Base-by-base conservation (phyloP, 2,329 filamentous ascomycete species). In the Herpotrichia juniperi region DNA sequence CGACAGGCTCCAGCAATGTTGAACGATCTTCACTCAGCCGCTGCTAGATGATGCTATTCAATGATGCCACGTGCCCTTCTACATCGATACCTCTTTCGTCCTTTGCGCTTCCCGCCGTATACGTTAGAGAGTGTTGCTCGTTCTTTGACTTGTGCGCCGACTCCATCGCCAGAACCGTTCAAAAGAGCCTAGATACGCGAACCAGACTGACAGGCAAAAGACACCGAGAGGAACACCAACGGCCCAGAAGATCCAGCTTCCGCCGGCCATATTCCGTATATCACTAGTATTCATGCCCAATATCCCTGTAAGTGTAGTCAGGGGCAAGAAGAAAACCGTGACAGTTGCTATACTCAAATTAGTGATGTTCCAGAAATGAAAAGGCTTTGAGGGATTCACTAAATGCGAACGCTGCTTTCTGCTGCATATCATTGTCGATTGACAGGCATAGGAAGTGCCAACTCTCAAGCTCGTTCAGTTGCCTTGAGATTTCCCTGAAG, bases 211-310 rank as follows among this genome's bases (percentile, higher is more conserved):
- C 28, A 48, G 42, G n/a, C 26, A 54, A 12, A 37, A 25, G 12
- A 53, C 25, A n/a, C 34, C n/a, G 5, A 54, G 34, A 16, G 53
- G 55, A 10, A 51, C 37, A 4, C 40, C 48, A 45, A 45, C 35
- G 11, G 35, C 31, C 45, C 53, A 56, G 28, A 52, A 56, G 3
- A 56, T 8, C 45, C 49, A 46, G 22, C 49, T 45, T 12, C 30
- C 30, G 6, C 21, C 22, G n/a, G 34, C 19, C 46, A 46, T 46
- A 21, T 45, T 48, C 7, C 42, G 28, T 12, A 53, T 53, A 46
- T 56, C 50, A 19, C 21, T 44, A 4, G 50, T 48, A 37, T 53
- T 50, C 50, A 50, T 53, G 5, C 42, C 46, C 9, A 55, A 34
- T 37, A 51, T 45, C 17, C 48, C 25, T 11, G 48, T 19, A 3